Base-by-base conservation (phyloP, 495 filamentous ascomycete genomes). In the Hyaloscypha hepaticicola region DNA sequence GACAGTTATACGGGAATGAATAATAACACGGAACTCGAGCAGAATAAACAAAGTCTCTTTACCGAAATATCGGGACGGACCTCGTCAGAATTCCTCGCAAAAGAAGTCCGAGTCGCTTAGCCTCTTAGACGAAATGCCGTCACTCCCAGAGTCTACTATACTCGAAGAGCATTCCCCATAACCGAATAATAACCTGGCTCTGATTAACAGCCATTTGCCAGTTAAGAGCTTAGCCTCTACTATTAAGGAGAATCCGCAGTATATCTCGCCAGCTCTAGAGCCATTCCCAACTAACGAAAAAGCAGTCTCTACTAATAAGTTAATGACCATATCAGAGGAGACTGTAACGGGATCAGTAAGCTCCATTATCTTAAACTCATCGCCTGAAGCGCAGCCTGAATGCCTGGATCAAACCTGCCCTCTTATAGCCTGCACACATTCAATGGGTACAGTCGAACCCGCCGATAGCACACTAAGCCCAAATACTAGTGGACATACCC, bases 201-300 rank as follows among this genome's bases (percentile, higher is more conserved):
- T 61, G 34, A 45, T 8, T n/a, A 16, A 5, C 48, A 3, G 48
- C 48, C 48, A 50, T 50, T 16, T 50, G 48, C 48, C 22, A 50
- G 58, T 61, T 61, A 24, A 61, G 34, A 61, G 58, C 58, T 61
- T n/a, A 31, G 58, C 34, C 58, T 61, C 58, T 61, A 61, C 33
- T 21, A 27, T 50, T 61, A 29, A 61, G 58, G 58, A 61, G 58
- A 61, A 49, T 61, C 58, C 33, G 58, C 27, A 61, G 58, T 21
- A 50, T 31, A 21, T 61, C 58, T 61, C 33, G 58, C 34, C 34
- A 50, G 58, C 58, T 61, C 34, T 24, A 24, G 38, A 61, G 58
- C 12, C 58, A 34, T 50, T 61, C 34, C 38, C 34, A 50, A 61
- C 58, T 50, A 21, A 61, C 38, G 25, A 61, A 61, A 61, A 61